Percentiles rank a stretch among this genome's conserved stretches.
phyloP scores from a whole-genome alignment of 31 red algal species.

The Bonnemaisonia californica region DNA sequence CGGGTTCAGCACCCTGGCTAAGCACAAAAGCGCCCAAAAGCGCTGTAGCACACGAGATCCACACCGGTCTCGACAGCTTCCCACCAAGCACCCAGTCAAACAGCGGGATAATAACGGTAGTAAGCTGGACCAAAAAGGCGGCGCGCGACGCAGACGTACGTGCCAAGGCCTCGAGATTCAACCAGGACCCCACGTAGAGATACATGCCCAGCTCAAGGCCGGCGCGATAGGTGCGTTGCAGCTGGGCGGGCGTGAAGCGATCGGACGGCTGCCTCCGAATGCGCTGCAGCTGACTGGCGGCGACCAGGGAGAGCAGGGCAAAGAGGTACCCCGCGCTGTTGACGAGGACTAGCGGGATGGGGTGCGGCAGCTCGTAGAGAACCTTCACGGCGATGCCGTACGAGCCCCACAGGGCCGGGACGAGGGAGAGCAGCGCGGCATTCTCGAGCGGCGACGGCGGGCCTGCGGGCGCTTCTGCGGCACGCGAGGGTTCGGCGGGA shows the following conservation, averaged over 20 bases:
- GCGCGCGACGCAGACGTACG: constrained; percentile 57
- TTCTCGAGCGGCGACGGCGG: not conserved
- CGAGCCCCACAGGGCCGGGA: constrained; percentile 69
- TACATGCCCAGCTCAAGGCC: constrained; percentile 69
- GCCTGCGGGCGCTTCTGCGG: not conserved
- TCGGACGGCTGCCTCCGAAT: not conserved
- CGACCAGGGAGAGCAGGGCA: constrained; percentile 25
- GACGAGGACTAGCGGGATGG: constrained; percentile 44
- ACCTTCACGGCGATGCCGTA: constrained; percentile 43
- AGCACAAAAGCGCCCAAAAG: constrained; percentile 37
- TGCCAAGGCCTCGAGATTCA: constrained; percentile 52
- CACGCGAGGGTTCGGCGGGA: not conserved
- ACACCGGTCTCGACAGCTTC: not conserved
- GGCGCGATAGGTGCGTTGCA: constrained; percentile 15
- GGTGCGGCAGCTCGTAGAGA: not conserved
- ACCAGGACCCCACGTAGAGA: constrained; percentile 56
- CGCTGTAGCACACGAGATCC: constrained; percentile 17
- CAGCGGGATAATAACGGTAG: constrained; percentile 68
- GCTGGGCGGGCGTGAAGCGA: not conserved
- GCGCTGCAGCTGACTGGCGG: not conserved
- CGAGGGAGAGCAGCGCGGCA: constrained; percentile 42
- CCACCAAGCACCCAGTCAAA: constrained; percentile 14
- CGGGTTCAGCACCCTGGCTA: not conserved
- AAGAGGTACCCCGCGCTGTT: constrained; percentile 31
- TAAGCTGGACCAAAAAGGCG: constrained; percentile 68